A percentile compares a stretch with the other conserved stretches of the same genome.
phyloP scores from a whole-genome alignment of 1,139 yeast genomes.

The Diutina mesorugosa region DNA sequence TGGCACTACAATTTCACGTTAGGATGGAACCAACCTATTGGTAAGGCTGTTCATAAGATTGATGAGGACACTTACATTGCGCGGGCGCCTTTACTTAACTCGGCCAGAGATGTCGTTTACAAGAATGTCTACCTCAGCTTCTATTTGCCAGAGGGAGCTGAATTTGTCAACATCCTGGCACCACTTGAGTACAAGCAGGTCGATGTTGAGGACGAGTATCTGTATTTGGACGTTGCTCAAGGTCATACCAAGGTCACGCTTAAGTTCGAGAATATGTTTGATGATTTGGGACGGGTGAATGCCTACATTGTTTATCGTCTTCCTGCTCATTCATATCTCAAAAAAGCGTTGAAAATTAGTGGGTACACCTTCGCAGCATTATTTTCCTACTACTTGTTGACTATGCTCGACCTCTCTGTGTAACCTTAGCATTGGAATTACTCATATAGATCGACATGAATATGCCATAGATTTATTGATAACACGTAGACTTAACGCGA shows the following conservation, averaged over 20 bases:
- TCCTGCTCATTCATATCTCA: conserved; percentile 36
- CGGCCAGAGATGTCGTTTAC: conserved; percentile 58
- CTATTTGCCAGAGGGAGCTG: conserved; percentile 83
- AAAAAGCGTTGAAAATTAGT: conserved; percentile 59
- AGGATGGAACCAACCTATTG: conserved; percentile 69
- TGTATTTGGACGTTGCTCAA: conserved; percentile 61
- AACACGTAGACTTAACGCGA: background rate
- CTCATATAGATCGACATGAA: too few relatives aligned
- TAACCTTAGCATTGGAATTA: background rate
- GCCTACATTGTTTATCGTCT: conserved; percentile 54
- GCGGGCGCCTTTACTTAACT: conserved; percentile 61
- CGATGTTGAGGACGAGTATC: conserved; percentile 31
- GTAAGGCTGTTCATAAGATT: conserved; percentile 34
- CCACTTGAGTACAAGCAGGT: conserved; percentile 35
- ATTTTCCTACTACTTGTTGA: conserved; percentile 10
- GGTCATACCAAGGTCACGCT: conserved; percentile 78
- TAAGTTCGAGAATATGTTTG: conserved; percentile 50
- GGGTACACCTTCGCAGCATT: conserved; percentile 53
- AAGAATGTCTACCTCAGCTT: conserved; percentile 48
- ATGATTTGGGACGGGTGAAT: conserved; percentile 48
- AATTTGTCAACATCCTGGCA: conserved; percentile 43
- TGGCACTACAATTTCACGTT: conserved; percentile 94
- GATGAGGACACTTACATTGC: conserved; percentile 45
- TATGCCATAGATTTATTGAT: too few relatives aligned
- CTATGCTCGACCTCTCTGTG: background rate